Percentiles rank a stretch among this genome's conserved stretches.
Evolutionary conservation across 441 rosid genomes (phyloP).

Genomic region (Gossypium aridum): DNA sequence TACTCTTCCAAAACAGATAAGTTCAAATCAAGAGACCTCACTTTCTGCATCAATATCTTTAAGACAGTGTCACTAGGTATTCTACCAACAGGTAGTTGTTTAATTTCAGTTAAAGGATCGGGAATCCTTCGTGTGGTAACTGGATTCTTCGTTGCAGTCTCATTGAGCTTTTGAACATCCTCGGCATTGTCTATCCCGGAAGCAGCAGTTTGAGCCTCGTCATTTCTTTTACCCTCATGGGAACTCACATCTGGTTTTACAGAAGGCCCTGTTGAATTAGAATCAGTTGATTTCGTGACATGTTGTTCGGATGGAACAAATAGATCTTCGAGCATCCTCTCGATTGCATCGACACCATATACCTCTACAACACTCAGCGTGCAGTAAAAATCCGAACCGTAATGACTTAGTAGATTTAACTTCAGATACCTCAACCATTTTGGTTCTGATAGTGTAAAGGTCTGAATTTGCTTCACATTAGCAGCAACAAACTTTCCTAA

Average conservation of each 20-base stretch:
- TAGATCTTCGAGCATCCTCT: slow-evolving; percentile 87
- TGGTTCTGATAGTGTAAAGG: slow-evolving; percentile 65
- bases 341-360: slow-evolving; percentile 78
- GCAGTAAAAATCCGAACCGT: slow-evolving; percentile 87
- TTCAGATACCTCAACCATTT: slow-evolving; percentile 86
- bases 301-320: slow-evolving; percentile 44
- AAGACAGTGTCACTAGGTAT: slow-evolving; percentile 57
- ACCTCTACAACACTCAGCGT: slow-evolving; percentile 79
- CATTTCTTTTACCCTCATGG: slow-evolving; percentile 24
- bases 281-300: slow-evolving; percentile 25
- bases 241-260: slow-evolving; percentile 24
- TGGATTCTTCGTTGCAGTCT: slow-evolving; percentile 22
- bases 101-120: slow-evolving; percentile 49
- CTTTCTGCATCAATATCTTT: slow-evolving; percentile 84
- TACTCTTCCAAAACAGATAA: slow-evolving; percentile 65
- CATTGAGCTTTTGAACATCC: slow-evolving; percentile 27
- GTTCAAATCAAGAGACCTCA: slow-evolving; percentile 62
- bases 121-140: slow-evolving; percentile 24
- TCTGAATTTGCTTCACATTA: slow-evolving; percentile 67
- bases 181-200: slow-evolving; percentile 19
- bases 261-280: slow-evolving; percentile 23
- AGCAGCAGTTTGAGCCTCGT: slow-evolving; percentile 17
- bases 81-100: slow-evolving; percentile 53
- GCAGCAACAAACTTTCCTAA: slow-evolving; percentile 59
- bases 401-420: slow-evolving; percentile 59